phyloP scores from a whole-genome alignment of 2,329 filamentous ascomycete genomes.

The Cladosporium cucumerinum region DNA sequence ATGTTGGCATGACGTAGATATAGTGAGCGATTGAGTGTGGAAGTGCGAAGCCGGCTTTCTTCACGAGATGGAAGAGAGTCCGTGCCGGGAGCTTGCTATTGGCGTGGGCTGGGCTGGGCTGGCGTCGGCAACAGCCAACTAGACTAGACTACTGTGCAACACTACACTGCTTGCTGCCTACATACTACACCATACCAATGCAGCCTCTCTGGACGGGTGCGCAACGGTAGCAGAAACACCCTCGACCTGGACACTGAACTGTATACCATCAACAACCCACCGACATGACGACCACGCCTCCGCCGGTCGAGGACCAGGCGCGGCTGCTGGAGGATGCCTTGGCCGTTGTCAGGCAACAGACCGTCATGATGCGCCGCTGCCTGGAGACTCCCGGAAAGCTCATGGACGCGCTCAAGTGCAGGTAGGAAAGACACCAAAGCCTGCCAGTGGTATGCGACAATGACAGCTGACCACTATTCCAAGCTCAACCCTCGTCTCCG shows the following conservation, averaged over 20 bases:
- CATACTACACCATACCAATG: constrained; percentile 7
- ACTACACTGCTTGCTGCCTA: not conserved
- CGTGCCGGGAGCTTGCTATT: not conserved
- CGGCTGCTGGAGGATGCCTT: constrained; percentile 96
- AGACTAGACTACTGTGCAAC: not conserved
- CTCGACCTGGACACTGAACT: not conserved
- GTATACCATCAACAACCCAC: not conserved
- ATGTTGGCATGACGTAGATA: not conserved
- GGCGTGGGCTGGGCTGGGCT: not conserved
- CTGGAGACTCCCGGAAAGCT: constrained; percentile 96
- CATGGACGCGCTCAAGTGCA: constrained; percentile 99
- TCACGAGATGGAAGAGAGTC: not conserved
- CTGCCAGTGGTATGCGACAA: constrained; percentile 26
- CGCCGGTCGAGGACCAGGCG: constrained; percentile 59
- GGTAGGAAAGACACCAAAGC: constrained; percentile 57
- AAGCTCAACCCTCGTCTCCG: constrained; percentile 97
- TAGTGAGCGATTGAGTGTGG: not conserved
- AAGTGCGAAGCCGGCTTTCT: not conserved
- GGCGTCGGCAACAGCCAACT: not conserved
- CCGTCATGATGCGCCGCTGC: constrained; percentile 93
- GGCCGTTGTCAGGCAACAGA: constrained; percentile 94
- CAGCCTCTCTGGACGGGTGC: constrained; percentile 10
- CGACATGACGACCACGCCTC: constrained; percentile 45
- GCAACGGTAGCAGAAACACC: constrained; percentile 13
- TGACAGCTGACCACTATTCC: constrained; percentile 20